Evolutionary conservation across 1,139 yeast species (phyloP), one percentile per base, ranked within the genome.

Genomic region (Zygoascus sp.): DNA sequence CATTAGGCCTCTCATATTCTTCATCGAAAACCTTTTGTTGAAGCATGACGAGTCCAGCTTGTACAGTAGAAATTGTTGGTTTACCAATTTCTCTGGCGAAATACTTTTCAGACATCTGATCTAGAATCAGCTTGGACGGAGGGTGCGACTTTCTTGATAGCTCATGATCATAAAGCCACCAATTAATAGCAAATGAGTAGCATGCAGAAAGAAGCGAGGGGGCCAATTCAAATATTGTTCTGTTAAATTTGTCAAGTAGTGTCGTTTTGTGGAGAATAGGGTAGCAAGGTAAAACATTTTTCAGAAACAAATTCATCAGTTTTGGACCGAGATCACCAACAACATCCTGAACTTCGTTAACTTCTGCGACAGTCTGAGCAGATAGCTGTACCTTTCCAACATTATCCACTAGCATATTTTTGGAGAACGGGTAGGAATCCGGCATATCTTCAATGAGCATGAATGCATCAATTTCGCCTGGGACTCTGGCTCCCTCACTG

Each of bases 1-100:
- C 57, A 22, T 54, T 40, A 28, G 54, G 54, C 9, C 48, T 40
- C 10, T 50, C 44, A n/a, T 45, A 43, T 20, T 52, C 56, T 22
- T 55, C 53, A n/a, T 47, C 32, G 35, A 56, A 52, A 16, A 58
- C 49, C 41, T 54, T 53, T 30, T 55, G 57, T 46, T 58, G 61
- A 28, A 58, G 47, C 10, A 58, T 45, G 21, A 58, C 39, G 10
- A 58, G 46, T 1, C 60, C 61, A 1, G 61, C 57, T 38, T 58
- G 61, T 5, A 58, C 51, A 3, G 61, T 58, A 2, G 60, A 56
- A 7, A 58, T 44, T 1, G 61, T 58, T 5, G 61, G 61, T 9
- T 53, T 49, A 20, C 51, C 50, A 8, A 57, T 45, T 44, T 57
- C 60, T 19, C 57, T 47, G 22, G 48, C 50, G 27, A 57, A 51